Evolutionary conservation across 805 yeast species (phyloP).

Genomic region (Starmerella cellae): DNA sequence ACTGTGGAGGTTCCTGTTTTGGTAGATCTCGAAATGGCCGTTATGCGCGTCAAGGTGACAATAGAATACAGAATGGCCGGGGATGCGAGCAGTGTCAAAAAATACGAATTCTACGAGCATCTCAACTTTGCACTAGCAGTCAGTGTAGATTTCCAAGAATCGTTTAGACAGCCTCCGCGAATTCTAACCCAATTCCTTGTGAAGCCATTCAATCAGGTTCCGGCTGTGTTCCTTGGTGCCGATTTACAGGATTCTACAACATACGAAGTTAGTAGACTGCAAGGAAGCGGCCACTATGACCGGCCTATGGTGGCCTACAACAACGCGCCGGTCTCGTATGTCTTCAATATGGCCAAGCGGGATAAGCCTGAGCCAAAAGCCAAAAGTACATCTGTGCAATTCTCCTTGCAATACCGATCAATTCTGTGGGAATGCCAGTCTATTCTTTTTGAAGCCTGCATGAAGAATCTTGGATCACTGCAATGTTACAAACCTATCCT

Average conservation of each 20-base stretch:
- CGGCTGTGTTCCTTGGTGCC: slow-evolving; percentile 41
- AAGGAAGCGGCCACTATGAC: slow-evolving; percentile 14
- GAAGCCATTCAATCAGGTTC: slow-evolving; percentile 44
- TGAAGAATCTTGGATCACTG: slow-evolving; percentile 30
- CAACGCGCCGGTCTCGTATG: slow-evolving; percentile 56
- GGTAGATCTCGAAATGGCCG: slow-evolving; percentile 20
- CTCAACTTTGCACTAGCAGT: slow-evolving; percentile 45
- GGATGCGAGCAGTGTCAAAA: slow-evolving; percentile 2
- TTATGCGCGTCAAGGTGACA: slow-evolving; percentile 20
- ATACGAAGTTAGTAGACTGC: slow-evolving; percentile 25
- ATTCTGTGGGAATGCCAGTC: slow-evolving; percentile 17
- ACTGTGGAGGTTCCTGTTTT: slow-evolving; percentile 24
- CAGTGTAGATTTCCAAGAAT: slow-evolving; percentile 71
- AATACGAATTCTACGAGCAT: slow-evolving; percentile 21
- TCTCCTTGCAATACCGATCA: slow-evolving; percentile 14
- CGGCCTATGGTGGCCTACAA: slow-evolving; percentile 38
- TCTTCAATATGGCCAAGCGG: slow-evolving; percentile 32
- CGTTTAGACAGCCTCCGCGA: slow-evolving; percentile 39
- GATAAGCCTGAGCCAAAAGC: slow-evolving; percentile 23
- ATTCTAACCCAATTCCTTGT: slow-evolving; percentile 58
- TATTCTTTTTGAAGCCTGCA: slow-evolving; percentile 16
- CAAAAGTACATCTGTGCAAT: slow-evolving; percentile 9
- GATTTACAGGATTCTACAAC: slow-evolving; percentile 29
- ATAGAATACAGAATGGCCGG: slow-evolving; percentile 21
- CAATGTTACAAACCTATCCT: slow-evolving; percentile 16